These are phyloP conservation scores for Smithsoniella earleae DNA, from an alignment of 163 green algal species.

Conservation along the genomic window DNA sequence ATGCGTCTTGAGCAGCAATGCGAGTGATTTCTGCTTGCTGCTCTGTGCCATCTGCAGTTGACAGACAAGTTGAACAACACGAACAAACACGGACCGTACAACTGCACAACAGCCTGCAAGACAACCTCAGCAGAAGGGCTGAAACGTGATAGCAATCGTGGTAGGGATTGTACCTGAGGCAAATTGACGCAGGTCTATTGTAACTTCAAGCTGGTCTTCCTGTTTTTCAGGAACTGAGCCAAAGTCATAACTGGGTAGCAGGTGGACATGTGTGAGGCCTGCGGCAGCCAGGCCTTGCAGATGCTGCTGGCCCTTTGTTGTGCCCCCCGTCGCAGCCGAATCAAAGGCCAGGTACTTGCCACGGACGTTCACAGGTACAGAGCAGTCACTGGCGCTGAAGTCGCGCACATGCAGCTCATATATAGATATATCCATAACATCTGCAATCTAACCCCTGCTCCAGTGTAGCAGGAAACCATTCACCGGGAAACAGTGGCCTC, in stretches of 20 bases:
- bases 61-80: too few species aligned
- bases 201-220: conserved; percentile 49
- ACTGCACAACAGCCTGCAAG: too few species aligned
- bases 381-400: conserved; percentile 60
- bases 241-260: conserved; percentile 78
- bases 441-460: conserved; percentile 36
- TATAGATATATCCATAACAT: conserved; percentile 62
- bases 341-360: conserved; percentile 77
- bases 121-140: too few species aligned
- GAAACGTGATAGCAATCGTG: too few species aligned
- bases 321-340: conserved; percentile 33
- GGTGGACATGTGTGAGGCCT: conserved; percentile 77
- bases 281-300: conserved; percentile 50
- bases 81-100: too few species aligned
- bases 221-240: conserved; percentile 65
- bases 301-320: conserved; percentile 47
- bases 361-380: conserved; percentile 45
- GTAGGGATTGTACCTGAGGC: conserved; percentile 33
- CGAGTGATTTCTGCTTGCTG: conserved; percentile 61
- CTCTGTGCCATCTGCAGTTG: conserved; percentile 47
- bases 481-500: too few species aligned
- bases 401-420: conserved; percentile 86
- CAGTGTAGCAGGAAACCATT: conserved; percentile 40
- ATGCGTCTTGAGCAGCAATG: conserved; percentile 62
- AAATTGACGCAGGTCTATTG: background rate